phyloP scores from a whole-genome alignment of 73 alveolate species.

The Paraurostyla sp. region DNA sequence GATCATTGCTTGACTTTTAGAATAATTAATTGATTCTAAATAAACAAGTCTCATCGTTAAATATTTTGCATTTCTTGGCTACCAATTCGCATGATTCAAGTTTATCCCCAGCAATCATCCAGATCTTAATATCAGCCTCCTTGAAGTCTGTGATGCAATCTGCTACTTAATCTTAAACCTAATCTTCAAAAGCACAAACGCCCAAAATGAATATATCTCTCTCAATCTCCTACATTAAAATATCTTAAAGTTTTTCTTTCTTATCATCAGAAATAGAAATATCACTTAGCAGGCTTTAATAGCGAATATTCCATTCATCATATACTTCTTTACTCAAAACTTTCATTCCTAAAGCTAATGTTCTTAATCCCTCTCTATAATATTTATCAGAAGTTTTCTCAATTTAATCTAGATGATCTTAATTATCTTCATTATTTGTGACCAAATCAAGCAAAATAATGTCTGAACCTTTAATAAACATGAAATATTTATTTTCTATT shows the following conservation, averaged over 20 bases:
- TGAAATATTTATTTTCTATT: background rate
- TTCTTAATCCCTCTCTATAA: slow-evolving; percentile 82
- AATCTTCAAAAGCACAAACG: slow-evolving; percentile 84
- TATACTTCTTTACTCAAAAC: slow-evolving; percentile 63
- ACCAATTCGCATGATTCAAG: slow-evolving; percentile 89
- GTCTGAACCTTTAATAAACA: slow-evolving; percentile 50
- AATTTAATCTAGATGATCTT: background rate
- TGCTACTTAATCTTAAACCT: slow-evolving; percentile 82
- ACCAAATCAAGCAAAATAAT: background rate
- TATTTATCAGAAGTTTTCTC: slow-evolving; percentile 70
- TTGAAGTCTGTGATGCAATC: slow-evolving; percentile 79
- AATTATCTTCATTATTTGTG: background rate
- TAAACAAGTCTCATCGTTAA: background rate
- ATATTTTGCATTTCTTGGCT: slow-evolving; percentile 82
- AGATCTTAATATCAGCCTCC: slow-evolving; percentile 85
- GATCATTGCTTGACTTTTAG: slow-evolving; percentile 81
- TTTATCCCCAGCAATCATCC: slow-evolving; percentile 94
- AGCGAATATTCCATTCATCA: slow-evolving; percentile 51
- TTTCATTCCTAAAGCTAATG: slow-evolving; percentile 80
- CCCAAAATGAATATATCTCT: slow-evolving; percentile 86
- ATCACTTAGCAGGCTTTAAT: background rate
- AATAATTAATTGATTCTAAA: background rate
- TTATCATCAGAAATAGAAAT: slow-evolving; percentile 67
- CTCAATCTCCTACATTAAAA: slow-evolving; percentile 81
- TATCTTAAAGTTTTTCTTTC: slow-evolving; percentile 57